A percentile compares a stretch with the other conserved stretches of the same genome.
Evolutionary conservation across 805 yeast genomes (phyloP).

Genomic region (Debaryomyces castellii): DNA sequence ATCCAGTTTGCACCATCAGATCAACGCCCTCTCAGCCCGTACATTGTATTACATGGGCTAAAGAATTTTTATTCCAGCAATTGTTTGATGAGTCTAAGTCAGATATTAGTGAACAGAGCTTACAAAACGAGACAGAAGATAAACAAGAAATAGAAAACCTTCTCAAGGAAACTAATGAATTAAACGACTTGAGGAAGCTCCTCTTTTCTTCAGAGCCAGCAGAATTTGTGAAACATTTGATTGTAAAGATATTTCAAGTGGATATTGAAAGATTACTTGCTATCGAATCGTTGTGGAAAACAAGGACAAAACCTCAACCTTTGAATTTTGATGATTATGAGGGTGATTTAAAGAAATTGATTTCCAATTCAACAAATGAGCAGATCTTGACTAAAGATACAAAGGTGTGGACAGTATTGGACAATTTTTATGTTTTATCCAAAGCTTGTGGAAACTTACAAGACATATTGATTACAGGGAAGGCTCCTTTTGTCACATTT

Average conservation of each 20-base stretch:
- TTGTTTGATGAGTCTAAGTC: slow-evolving; percentile 57
- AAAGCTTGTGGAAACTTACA: slow-evolving; percentile 51
- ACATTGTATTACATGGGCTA: slow-evolving; percentile 98
- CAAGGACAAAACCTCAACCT: slow-evolving; percentile 67
- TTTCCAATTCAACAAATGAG: slow-evolving; percentile 17
- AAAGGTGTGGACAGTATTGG: slow-evolving; percentile 57
- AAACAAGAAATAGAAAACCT: slow-evolving; percentile 63
- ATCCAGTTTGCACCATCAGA: slow-evolving; percentile 94
- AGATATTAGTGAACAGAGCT: slow-evolving; percentile 11
- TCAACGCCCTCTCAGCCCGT: slow-evolving; percentile 96
- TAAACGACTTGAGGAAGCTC: slow-evolving; percentile 36
- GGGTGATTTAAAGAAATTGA: slow-evolving; percentile 11
- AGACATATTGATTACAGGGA: slow-evolving; percentile 38
- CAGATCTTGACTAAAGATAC: slow-evolving; percentile 33
- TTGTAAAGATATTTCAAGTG: slow-evolving; percentile 60
- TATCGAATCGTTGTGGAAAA: slow-evolving; percentile 78
- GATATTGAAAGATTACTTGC: slow-evolving; percentile 75
- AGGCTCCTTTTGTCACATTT: slow-evolving; percentile 53
- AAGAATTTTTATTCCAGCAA: slow-evolving; percentile 81
- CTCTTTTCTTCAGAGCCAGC: slow-evolving; percentile 10
- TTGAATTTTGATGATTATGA: slow-evolving; percentile 34
- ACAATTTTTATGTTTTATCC: slow-evolving; percentile 61
- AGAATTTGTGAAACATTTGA: slow-evolving; percentile 41
- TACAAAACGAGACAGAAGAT: slow-evolving; percentile 55
- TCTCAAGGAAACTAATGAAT: slow-evolving; percentile 65